These are phyloP conservation scores for Salvia sclarea DNA, from an alignment of 305 asterid genomes.

Conservation along the genomic window DNA sequence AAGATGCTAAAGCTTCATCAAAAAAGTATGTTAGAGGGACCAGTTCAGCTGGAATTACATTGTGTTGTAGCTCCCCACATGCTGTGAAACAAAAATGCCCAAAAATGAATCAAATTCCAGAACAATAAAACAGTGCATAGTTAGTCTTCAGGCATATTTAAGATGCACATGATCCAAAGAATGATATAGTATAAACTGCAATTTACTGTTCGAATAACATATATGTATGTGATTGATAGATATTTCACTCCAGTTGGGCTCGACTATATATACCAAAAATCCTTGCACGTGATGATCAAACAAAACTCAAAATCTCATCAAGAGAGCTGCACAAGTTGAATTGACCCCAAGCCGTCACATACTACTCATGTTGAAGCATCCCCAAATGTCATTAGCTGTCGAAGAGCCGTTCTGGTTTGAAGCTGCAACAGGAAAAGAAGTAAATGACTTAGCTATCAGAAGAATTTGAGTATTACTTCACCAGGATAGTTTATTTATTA, in stretches of 20 bases:
- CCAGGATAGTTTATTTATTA: slow-evolving; percentile 26
- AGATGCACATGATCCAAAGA: neutral
- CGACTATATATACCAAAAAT: neutral
- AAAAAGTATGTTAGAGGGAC: neutral
- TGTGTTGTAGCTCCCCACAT: slow-evolving; percentile 27
- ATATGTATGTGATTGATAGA: neutral
- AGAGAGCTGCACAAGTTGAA: slow-evolving; percentile 22
- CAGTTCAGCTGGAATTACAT: slow-evolving; percentile 17
- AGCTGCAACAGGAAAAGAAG: slow-evolving; percentile 53
- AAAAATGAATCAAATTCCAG: slow-evolving; percentile 13
- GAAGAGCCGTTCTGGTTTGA: slow-evolving; percentile 61
- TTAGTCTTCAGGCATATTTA: neutral
- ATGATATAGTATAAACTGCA: slow-evolving; percentile 1
- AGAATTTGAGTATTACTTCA: slow-evolving; percentile 19
- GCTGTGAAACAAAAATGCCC: slow-evolving; percentile 20
- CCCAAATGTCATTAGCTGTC: slow-evolving; percentile 54
- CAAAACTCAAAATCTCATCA: slow-evolving; percentile 30
- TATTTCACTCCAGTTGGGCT: slow-evolving; percentile 5
- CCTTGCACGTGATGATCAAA: slow-evolving; percentile 10
- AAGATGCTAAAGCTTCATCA: too few relatives aligned
- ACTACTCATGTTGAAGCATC: slow-evolving; percentile 54
- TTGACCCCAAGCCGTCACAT: slow-evolving; percentile 34
- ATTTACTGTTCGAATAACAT: neutral
- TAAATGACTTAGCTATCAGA: slow-evolving; percentile 23
- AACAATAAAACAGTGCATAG: neutral